These are phyloP conservation scores for Botryosphaeria agaves DNA, from an alignment of 2,329 filamentous ascomycete species.

Conservation along the genomic window DNA sequence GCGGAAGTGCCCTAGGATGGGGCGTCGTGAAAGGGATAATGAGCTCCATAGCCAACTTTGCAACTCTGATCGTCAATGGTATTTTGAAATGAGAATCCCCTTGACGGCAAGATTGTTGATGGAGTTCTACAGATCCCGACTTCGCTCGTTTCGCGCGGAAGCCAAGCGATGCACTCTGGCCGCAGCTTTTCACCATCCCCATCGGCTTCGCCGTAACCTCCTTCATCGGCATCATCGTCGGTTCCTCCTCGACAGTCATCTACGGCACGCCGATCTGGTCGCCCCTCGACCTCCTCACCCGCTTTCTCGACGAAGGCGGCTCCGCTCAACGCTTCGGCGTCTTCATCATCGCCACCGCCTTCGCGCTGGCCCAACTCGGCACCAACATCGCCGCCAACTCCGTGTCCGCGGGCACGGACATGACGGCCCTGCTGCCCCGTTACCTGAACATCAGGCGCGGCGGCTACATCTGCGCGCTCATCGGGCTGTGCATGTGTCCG, in stretches of 20 bases:
- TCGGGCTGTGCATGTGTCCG: slow-evolving; percentile 76
- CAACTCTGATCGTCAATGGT: slow-evolving; percentile 56
- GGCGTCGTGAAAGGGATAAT: slow-evolving; percentile 72
- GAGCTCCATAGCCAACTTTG: slow-evolving; percentile 80
- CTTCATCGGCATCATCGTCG: slow-evolving; percentile 48
- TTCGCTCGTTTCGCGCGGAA: slow-evolving; percentile 70
- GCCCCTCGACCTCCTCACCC: slow-evolving; percentile 21
- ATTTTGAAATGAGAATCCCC: slow-evolving; percentile 2
- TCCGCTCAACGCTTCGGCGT: slow-evolving; percentile 31
- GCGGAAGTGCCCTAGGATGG: slow-evolving; percentile 61
- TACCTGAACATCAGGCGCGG: slow-evolving; percentile 76
- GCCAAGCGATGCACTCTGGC: slow-evolving; percentile 61
- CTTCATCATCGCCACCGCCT: slow-evolving; percentile 27
- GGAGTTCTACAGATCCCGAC: slow-evolving; percentile 47
- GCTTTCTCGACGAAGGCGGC: slow-evolving; percentile 19
- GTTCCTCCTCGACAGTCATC: slow-evolving; percentile 26
- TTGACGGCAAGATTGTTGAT: neutral
- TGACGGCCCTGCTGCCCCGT: slow-evolving; percentile 64
- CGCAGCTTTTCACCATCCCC: slow-evolving; percentile 46
- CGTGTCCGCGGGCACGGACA: slow-evolving; percentile 65
- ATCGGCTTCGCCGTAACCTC: slow-evolving; percentile 46
- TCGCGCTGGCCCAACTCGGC: slow-evolving; percentile 58
- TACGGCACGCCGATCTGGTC: slow-evolving; percentile 25
- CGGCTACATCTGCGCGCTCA: slow-evolving; percentile 64
- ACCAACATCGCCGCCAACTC: slow-evolving; percentile 82